phyloP scores from a whole-genome alignment of 2,329 filamentous ascomycete species.

The Talaromyces sp. region DNA sequence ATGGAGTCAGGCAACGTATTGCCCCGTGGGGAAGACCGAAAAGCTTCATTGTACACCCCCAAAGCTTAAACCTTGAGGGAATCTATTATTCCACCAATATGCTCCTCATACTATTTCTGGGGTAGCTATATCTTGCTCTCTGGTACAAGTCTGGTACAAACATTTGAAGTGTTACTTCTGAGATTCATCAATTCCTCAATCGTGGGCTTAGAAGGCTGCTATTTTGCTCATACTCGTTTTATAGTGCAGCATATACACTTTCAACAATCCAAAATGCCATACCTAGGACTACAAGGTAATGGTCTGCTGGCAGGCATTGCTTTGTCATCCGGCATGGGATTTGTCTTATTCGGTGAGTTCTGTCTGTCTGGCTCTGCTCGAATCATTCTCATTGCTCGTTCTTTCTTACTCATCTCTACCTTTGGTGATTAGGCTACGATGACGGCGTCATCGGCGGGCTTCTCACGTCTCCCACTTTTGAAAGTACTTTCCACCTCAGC shows the following conservation, averaged over 20 bases:
- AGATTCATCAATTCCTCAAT: not conserved
- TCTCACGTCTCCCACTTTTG: conserved; percentile 23
- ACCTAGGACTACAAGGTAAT: conserved; percentile 28
- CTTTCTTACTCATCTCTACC: not conserved
- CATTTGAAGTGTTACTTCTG: no score
- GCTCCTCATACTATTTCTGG: not conserved
- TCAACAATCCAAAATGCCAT: conserved; percentile 22
- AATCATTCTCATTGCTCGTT: no score
- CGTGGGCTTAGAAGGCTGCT: not conserved
- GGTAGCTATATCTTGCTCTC: not conserved
- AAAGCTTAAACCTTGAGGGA: not conserved
- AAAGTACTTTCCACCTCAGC: conserved; percentile 22
- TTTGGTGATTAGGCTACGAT: not conserved
- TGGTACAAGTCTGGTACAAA: no score
- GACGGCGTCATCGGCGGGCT: conserved; percentile 25
- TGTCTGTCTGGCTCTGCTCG: no score
- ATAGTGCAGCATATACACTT: not conserved
- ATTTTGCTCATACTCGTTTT: not conserved
- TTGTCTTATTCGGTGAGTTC: not conserved
- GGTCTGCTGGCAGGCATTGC: conserved; percentile 13
- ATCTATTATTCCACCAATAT: not conserved
- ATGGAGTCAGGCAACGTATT: not conserved
- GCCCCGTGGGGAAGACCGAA: not conserved
- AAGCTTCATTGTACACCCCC: not conserved
- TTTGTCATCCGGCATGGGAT: not conserved